Percentiles rank a stretch among this genome's conserved stretches.
Evolutionary conservation across 176 grass and related monocot species (phyloP).

Genomic region (Zea luxurians): DNA sequence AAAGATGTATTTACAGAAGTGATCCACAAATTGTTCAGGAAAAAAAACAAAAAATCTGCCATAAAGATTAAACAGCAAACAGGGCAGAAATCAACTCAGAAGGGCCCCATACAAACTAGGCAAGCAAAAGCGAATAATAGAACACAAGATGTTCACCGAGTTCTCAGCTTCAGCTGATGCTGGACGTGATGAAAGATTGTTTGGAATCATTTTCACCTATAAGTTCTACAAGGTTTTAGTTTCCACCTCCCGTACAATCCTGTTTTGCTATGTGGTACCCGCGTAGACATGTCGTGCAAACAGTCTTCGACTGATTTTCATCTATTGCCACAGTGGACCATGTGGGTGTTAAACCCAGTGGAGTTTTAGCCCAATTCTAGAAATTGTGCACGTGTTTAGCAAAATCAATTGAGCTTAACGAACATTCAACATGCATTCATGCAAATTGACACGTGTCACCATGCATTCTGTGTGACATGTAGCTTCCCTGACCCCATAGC

Average conservation of each 20-base stretch:
- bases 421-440: not conserved
- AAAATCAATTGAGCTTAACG: not conserved
- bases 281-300: not conserved
- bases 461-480: not conserved
- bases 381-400: not conserved
- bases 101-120: not conserved
- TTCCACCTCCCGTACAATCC: not conserved
- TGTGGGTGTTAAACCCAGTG: not conserved
- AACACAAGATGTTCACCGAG: slow-evolving; percentile 2
- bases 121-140: slow-evolving; percentile 5
- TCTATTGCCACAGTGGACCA: not conserved
- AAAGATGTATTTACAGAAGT: slow-evolving; percentile 4
- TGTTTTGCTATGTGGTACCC: not conserved
- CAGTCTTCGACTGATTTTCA: not conserved
- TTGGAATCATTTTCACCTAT: not conserved
- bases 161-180: slow-evolving; percentile 1
- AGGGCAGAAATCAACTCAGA: slow-evolving; percentile 33
- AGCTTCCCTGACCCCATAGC: too few relatives aligned
- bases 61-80: slow-evolving; percentile 1
- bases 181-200: slow-evolving; percentile 18
- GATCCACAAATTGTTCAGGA: slow-evolving; percentile 26
- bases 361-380: not conserved
- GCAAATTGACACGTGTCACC: not conserved
- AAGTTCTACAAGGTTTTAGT: not conserved
- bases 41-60: not conserved